Evolutionary conservation across 225 moss, liverwort and hornwort species (phyloP), one percentile per base, ranked within the genome.

Genomic region (Takakia lepidozioides): DNA sequence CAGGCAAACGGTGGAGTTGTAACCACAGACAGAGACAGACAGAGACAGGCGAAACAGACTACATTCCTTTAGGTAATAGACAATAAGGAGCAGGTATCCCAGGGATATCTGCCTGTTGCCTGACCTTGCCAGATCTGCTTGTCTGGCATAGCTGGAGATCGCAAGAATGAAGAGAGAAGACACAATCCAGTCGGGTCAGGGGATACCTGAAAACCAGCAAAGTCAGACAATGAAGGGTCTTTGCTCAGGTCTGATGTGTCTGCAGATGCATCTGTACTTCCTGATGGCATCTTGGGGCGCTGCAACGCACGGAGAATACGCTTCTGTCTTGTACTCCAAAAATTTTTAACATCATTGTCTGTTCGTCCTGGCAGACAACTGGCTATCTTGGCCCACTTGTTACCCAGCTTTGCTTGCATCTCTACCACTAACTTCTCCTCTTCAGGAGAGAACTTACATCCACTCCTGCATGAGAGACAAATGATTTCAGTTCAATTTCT

Each of bases 311-410:
- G 73, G 32, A 98, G 23, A 38, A 98, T 98, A 19, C 95, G 82
- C 57, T 90, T 98, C 44, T 98, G 95, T 41, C 95, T 56, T 0
- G 95, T 98, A 18, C 95, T 98, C 95, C 95, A 98, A 25, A 98
- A 98, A 32, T 98, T 98, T 62, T 98, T 98, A 4, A 98, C 95
- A 10, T 98, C 95, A 3, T 98, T 98, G 58, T 98, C 95, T 0
- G 95, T 90, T 43, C 95, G 84, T 1, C 95, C 90, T 0, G 87
- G 90, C 15, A 98, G 80, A 56, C 90, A 98, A 20, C 90, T 90
- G 0, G 95, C 95, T 24, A 98, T 98, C 27, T 90, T 98, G 30
- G 95, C 95, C 95, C 95, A 98, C 35, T 98, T 98, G 59, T 98
- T 98, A 49, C 95, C 95, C 34, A 98, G 25, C 59, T 90, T 98